A percentile compares a stretch with the other conserved stretches of the same genome.
phyloP scores from a whole-genome alignment of 139 green algal species.

The Coelastrella sp. region DNA sequence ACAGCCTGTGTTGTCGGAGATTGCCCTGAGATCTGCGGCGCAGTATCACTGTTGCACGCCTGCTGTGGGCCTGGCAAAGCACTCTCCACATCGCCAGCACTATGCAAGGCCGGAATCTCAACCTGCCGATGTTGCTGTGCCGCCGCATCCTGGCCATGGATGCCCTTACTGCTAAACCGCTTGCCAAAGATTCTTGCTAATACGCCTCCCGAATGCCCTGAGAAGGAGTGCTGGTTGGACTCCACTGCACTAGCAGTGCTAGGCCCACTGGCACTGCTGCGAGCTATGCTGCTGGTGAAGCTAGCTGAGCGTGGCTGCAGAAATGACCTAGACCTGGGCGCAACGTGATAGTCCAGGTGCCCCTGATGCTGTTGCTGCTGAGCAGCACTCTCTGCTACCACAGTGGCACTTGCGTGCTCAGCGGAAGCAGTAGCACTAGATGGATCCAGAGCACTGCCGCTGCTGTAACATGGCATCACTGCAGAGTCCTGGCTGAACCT shows the following conservation, averaged over 20 bases:
- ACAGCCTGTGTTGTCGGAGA: too few relatives aligned
- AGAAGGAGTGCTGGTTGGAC: not conserved
- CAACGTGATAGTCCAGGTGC: not conserved
- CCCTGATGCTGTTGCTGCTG: not conserved
- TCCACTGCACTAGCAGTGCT: not conserved
- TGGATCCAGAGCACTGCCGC: not conserved
- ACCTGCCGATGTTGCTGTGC: not conserved
- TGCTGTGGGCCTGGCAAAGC: too few relatives aligned
- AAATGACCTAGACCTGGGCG: not conserved
- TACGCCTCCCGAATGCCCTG: not conserved
- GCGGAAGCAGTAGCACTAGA: not conserved
- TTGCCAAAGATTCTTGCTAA: slow-evolving; percentile 1
- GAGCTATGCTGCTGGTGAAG: not conserved
- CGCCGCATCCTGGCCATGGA: not conserved
- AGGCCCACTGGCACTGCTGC: not conserved
- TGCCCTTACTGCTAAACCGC: not conserved
- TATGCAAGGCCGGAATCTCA: too few relatives aligned
- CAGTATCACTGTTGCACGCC: too few relatives aligned
- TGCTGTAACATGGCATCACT: not conserved
- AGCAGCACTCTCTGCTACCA: not conserved
- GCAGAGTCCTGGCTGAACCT: not conserved
- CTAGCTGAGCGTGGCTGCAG: not conserved
- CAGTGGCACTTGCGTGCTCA: too few relatives aligned
- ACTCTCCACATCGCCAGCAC: too few relatives aligned
- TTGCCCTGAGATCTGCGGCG: too few relatives aligned